Percentiles rank a stretch among this genome's conserved stretches.
phyloP scores from a whole-genome alignment of 1,284 basidiomycete species.

The Cutaneotrichosporon sp. region DNA sequence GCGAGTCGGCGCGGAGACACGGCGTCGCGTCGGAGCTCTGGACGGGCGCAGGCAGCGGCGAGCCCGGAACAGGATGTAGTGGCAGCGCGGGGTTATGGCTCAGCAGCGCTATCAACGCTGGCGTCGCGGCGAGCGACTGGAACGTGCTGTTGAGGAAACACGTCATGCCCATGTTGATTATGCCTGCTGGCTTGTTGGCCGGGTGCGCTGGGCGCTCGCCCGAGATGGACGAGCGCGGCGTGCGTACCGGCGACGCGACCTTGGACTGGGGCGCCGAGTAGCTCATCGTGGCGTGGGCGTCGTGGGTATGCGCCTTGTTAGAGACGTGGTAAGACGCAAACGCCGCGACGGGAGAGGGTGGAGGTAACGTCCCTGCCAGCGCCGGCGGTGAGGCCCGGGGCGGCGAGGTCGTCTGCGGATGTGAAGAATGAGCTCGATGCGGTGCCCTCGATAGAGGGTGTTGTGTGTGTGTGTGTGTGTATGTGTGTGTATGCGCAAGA shows the following conservation, averaged over 20 bases:
- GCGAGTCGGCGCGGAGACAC: constrained; percentile 34
- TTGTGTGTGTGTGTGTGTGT: too few species aligned
- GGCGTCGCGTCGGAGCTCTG: constrained; percentile 33
- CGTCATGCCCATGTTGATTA: constrained; percentile 81
- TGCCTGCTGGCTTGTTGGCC: constrained; percentile 52
- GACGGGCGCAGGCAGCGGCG: constrained; percentile 27
- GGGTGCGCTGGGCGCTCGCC: constrained; percentile 1
- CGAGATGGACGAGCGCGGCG: constrained; percentile 10
- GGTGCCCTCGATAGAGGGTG: too few species aligned
- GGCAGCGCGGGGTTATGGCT: constrained; percentile 25
- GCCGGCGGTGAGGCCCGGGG: too few species aligned
- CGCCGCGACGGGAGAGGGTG: too few species aligned
- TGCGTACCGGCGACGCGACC: constrained; percentile 14
- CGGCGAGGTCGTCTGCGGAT: too few species aligned
- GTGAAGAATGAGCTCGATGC: too few species aligned
- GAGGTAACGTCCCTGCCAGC: too few species aligned
- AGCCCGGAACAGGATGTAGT: constrained; percentile 15
- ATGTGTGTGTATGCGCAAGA: too few species aligned
- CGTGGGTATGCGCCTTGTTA: too few species aligned
- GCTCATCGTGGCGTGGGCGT: constrained; percentile 8
- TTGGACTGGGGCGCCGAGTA: constrained; percentile 20
- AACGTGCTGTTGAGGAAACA: constrained; percentile 90
- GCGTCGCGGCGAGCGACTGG: constrained; percentile 51
- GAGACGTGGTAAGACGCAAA: too few species aligned
- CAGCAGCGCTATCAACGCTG: constrained; percentile 33